A percentile compares a stretch with the other conserved stretches of the same genome.
These are phyloP conservation scores for Nicotiana noctiflora DNA, from an alignment of 257 asterid genomes.

Conservation along the genomic window DNA sequence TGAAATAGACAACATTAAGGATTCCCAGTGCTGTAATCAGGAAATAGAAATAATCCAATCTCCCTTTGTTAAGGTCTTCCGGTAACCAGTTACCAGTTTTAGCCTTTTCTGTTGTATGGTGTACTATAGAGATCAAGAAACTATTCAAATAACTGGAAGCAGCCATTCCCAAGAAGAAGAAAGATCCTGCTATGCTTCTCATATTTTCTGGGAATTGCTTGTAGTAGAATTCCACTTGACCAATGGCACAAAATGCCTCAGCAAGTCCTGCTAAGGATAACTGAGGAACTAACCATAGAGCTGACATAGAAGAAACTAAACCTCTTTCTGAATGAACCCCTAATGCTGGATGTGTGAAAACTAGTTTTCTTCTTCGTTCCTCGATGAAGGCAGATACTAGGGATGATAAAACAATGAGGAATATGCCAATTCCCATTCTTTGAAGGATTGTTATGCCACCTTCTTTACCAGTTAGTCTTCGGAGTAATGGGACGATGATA, in stretches of 20 bases:
- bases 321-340: constrained; percentile 31
- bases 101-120: too few relatives aligned
- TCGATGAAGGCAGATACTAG: constrained; percentile 48
- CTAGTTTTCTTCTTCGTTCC: constrained; percentile 32
- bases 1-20: too few relatives aligned
- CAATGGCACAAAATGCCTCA: constrained; percentile 57
- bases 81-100: too few relatives aligned
- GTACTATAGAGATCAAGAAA: too few relatives aligned
- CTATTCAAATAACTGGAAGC: constrained; percentile 7
- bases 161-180: constrained; percentile 55
- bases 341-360: constrained; percentile 20
- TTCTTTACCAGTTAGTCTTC: constrained; percentile 28
- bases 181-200: constrained; percentile 72
- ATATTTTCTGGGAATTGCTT: constrained; percentile 83
- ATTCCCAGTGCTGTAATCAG: too few relatives aligned
- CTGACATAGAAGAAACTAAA: constrained; percentile 51
- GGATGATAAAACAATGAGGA: constrained; percentile 32
- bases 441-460: constrained; percentile 66
- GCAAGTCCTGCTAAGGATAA: constrained; percentile 53
- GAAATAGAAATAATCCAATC: too few relatives aligned
- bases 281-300: constrained; percentile 66
- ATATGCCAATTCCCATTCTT: constrained; percentile 57
- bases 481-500: constrained; percentile 33
- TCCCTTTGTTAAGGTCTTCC: too few relatives aligned
- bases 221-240: constrained; percentile 60